These are phyloP conservation scores for Verbena officinalis DNA, from an alignment of 257 asterid genomes.

Conservation along the genomic window DNA sequence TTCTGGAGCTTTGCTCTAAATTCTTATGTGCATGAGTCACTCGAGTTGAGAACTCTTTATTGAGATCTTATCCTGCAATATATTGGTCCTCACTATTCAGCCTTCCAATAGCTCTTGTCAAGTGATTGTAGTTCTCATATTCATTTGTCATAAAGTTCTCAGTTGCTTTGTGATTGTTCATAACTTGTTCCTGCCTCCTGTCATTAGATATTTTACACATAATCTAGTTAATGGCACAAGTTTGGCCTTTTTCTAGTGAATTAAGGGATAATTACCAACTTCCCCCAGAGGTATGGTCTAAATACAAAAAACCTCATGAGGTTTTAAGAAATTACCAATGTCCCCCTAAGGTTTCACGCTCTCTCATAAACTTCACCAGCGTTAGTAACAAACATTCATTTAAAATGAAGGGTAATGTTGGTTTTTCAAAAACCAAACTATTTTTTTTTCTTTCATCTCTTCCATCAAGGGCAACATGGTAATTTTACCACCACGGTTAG, in stretches of 20 bases:
- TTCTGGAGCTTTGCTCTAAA: conserved; percentile 13
- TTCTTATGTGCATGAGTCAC: conserved; percentile 4
- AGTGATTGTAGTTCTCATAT: not conserved
- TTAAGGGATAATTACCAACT: no score
- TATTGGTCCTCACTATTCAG: not conserved
- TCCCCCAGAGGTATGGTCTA: no score
- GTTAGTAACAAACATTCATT: no score
- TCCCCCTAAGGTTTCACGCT: no score
- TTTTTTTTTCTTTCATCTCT: no score
- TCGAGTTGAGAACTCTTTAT: conserved; percentile 3
- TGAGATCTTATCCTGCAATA: conserved; percentile 11
- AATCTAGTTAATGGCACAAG: conserved; percentile 6
- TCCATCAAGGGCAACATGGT: no score
- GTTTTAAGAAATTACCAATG: no score
- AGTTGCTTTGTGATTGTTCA: not conserved
- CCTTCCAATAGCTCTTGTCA: conserved; percentile 1
- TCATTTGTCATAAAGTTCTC: not conserved
- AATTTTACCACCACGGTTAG: no score
- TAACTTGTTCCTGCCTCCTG: not conserved
- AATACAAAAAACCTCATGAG: no score
- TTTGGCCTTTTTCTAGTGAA: not conserved
- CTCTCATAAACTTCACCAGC: no score
- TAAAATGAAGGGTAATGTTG: no score
- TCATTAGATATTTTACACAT: not conserved
- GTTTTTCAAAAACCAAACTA: no score